Base-by-base conservation (phyloP, 805 yeast genomes). In the Nakazawaea wyomingensis region DNA sequence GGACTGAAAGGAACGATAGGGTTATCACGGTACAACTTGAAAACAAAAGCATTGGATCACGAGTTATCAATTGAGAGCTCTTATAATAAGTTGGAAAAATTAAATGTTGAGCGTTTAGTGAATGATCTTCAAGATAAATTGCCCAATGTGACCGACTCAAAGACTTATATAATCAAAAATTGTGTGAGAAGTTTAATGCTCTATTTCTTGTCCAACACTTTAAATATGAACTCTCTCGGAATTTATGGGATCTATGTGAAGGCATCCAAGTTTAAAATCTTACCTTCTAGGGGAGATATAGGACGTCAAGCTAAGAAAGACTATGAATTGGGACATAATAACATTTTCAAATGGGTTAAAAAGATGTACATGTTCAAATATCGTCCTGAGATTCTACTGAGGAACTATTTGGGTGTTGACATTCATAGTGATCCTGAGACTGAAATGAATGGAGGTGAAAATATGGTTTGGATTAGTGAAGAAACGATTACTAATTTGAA, bases 301-400 rank as follows among this genome's bases (percentile, higher is more conserved):
- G 35, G 31, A n/a, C 21, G 36, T n/a, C 20, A 16, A 22, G 42
- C 31, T 5, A 39, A 31, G 24, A 17, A 14, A 28, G 35, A 24
- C 5, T 32, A 31, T 24, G 42, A 30, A 22, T 22, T 20, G 8
- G 30, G 21, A 8, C 10, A 14, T 8, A 18, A 39, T 10, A 20
- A 10, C 5, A 5, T 30, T 6, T 9, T 8, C 9, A 30, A 39
- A n/a, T 39, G 42, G 42, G 18, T 17, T 4, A 16, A 11, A 9
- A 20, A 39, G 18, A 39, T 39, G 42, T 39, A 39, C 18, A 31
- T 39, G 36, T 31, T 39, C 26, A 31, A 30, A n/a, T 31, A 8
- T 32, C 13, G n/a, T 5, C 31, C 42, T 13, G 42, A 24, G 4
- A 17, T 5, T 5, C 21, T 39, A 4, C 22, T 39, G 37, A 33